Evolutionary conservation across 805 yeast species (phyloP).

Genomic region (Hanseniaspora lachancei): DNA sequence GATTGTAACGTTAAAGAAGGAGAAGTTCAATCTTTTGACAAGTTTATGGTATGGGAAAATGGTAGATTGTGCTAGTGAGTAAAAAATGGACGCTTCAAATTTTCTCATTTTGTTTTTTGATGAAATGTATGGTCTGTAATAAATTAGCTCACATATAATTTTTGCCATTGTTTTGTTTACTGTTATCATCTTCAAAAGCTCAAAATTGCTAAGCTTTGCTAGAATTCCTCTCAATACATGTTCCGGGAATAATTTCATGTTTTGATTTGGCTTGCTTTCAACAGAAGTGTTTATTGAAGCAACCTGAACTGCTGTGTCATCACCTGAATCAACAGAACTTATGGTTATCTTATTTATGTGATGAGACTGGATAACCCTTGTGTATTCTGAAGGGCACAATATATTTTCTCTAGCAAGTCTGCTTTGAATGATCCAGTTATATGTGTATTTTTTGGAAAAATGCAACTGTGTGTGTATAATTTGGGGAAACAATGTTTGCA

Average conservation of each 20-base stretch:
- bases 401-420: neutral
- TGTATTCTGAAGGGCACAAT: neutral
- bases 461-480: neutral
- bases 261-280: neutral
- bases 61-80: constrained; percentile 2
- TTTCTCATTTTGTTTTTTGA: neutral
- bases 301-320: neutral
- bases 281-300: neutral
- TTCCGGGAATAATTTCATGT: neutral
- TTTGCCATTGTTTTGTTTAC: neutral
- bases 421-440: constrained; percentile 1
- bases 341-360: neutral
- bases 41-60: neutral
- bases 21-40: constrained; percentile 9
- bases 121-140: constrained; percentile 9
- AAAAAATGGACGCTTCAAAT: neutral
- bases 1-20: neutral
- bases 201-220: neutral
- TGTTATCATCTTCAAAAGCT: neutral
- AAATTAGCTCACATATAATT: constrained; percentile 1
- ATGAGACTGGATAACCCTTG: neutral
- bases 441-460: neutral
- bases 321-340: neutral
- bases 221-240: constrained; percentile 4
- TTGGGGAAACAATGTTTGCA: neutral